Conservation (phyloP, 129 eudicot genomes). For the Lactuca sativa region DNA sequence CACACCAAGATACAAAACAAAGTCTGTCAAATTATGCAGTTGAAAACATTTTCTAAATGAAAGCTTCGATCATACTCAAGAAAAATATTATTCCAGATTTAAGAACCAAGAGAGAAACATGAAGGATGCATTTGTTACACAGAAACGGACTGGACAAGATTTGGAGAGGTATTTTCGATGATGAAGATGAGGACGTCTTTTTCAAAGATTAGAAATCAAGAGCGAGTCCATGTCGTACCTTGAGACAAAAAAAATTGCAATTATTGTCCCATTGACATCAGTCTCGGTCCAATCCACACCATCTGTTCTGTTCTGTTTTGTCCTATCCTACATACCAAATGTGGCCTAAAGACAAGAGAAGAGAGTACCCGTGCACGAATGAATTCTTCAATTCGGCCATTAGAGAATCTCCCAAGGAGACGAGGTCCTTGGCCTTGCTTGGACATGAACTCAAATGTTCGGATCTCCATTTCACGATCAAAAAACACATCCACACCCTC, state of each 20-base stretch:
- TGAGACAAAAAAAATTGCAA: no score
- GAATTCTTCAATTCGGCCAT: slow-evolving; percentile 90
- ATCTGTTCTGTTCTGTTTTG: no score
- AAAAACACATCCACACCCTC: slow-evolving; percentile 89
- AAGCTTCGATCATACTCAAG: background rate
- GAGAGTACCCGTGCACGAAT: slow-evolving; percentile 83
- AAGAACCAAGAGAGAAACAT: background rate
- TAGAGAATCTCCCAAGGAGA: slow-evolving; percentile 65
- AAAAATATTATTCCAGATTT: background rate
- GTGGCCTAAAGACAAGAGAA: background rate
- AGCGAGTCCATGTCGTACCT: no score
- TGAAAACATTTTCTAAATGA: background rate
- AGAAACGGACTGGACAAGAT: no score
- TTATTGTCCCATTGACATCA: no score
- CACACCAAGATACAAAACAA: slow-evolving; percentile 15
- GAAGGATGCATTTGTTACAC: background rate
- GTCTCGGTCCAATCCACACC: no score
- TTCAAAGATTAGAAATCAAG: no score
- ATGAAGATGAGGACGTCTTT: no score
- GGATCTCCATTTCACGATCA: slow-evolving; percentile 66
- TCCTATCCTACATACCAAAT: no score
- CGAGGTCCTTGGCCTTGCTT: slow-evolving; percentile 85
- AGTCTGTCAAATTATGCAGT: background rate
- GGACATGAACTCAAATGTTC: slow-evolving; percentile 87
- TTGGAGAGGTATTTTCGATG: no score